These are phyloP conservation scores for Akanthomyces muscarius DNA, from an alignment of 2,329 filamentous ascomycete species.

Conservation along the genomic window DNA sequence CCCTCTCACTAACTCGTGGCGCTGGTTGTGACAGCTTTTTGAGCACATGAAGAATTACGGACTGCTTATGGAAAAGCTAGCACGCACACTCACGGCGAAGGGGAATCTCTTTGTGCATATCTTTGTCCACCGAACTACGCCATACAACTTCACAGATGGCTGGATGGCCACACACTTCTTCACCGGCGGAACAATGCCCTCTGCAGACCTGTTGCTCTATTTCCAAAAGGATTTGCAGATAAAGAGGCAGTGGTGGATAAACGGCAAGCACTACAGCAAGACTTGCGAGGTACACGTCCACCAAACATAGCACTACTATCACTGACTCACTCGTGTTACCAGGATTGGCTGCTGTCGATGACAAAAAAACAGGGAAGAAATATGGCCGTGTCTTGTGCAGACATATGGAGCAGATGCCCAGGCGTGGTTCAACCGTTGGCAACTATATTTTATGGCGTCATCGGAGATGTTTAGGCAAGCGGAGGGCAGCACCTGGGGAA, in stretches of 20 bases:
- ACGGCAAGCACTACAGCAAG: slow-evolving; percentile 62
- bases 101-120: slow-evolving; percentile 68
- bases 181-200: slow-evolving; percentile 68
- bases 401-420: slow-evolving; percentile 58
- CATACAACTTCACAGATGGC: slow-evolving; percentile 66
- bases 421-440: slow-evolving; percentile 67
- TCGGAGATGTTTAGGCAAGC: slow-evolving; percentile 62
- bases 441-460: slow-evolving; percentile 69
- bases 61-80: slow-evolving; percentile 61
- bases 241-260: slow-evolving; percentile 61
- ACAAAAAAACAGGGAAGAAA: slow-evolving; percentile 50
- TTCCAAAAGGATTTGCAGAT: slow-evolving; percentile 61
- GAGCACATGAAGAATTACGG: slow-evolving; percentile 77
- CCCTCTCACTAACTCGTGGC: neutral
- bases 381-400: slow-evolving; percentile 53
- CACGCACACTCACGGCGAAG: slow-evolving; percentile 52
- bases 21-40: slow-evolving; percentile 37
- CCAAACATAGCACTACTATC: neutral
- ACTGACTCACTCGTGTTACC: slow-evolving; percentile 5
- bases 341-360: slow-evolving; percentile 62
- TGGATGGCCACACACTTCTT: slow-evolving; percentile 76
- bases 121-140: slow-evolving; percentile 60
- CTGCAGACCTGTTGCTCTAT: slow-evolving; percentile 60
- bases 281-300: slow-evolving; percentile 53
- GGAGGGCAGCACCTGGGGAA: slow-evolving; percentile 63